phyloP scores from a whole-genome alignment of 495 filamentous ascomycete species.

The Saxophila tyrrhenica region DNA sequence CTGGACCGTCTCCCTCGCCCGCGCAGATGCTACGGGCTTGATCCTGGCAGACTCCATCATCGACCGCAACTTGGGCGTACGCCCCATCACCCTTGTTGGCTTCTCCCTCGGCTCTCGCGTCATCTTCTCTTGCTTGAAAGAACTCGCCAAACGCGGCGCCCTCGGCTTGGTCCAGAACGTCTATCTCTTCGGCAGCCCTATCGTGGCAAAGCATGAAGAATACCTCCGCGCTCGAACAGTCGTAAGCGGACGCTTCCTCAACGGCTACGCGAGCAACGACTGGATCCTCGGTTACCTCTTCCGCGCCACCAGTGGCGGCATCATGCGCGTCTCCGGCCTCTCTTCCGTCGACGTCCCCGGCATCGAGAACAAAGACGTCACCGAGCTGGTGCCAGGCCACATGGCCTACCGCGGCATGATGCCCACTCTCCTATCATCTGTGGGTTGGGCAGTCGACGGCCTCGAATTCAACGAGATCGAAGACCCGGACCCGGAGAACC shows the following conservation, averaged over 20 bases:
- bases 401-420: conserved; percentile 95
- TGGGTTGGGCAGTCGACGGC: conserved; percentile 79
- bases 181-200: conserved; percentile 83
- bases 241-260: conserved; percentile 83
- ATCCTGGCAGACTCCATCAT: conserved; percentile 92
- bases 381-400: conserved; percentile 76
- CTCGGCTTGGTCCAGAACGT: conserved; percentile 89
- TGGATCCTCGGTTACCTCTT: conserved; percentile 98
- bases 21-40: conserved; percentile 77
- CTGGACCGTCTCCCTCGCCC: conserved; percentile 87
- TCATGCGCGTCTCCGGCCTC: conserved; percentile 83
- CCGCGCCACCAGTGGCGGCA: conserved; percentile 83
- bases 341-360: conserved; percentile 69
- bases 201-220: conserved; percentile 87
- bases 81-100: conserved; percentile 90
- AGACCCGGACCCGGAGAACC: conserved; percentile 91
- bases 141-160: conserved; percentile 80
- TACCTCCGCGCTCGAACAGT: conserved; percentile 70
- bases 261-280: conserved; percentile 87
- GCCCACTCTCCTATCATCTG: conserved; percentile 70
- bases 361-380: conserved; percentile 84
- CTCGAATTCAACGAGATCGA: conserved; percentile 97
- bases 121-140: conserved; percentile 83
- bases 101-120: conserved; percentile 89
- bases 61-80: conserved; percentile 78